phyloP scores from a whole-genome alignment of 2,329 filamentous ascomycete genomes.

The Penicillium janthinellum region DNA sequence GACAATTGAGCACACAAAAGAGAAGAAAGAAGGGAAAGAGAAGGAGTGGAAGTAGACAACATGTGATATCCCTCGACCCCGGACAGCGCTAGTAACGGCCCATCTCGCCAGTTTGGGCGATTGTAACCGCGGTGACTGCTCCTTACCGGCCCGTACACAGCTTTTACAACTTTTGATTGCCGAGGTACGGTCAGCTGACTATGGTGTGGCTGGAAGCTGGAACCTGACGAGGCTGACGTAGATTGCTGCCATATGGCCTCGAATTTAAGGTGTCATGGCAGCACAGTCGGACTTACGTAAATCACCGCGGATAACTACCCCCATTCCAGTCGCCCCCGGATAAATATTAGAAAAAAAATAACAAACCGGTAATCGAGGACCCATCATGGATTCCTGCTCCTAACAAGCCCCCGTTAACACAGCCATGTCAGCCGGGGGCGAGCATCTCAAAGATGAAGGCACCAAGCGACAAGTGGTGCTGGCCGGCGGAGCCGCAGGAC shows the following conservation, averaged over 20 bases:
- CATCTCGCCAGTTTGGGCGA: not conserved
- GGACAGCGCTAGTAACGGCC: not conserved
- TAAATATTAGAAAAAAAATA: conserved; percentile 6
- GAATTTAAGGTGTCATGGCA: not conserved
- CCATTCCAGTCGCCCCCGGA: conserved; percentile 20
- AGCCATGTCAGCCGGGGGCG: conserved; percentile 66
- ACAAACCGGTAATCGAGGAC: conserved; percentile 2
- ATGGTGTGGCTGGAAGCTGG: not conserved
- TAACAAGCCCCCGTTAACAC: conserved; percentile 26
- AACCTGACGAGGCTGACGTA: not conserved
- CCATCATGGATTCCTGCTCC: conserved; percentile 15
- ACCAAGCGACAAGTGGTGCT: conserved; percentile 66
- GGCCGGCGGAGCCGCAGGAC: conserved; percentile 72
- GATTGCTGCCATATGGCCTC: not conserved
- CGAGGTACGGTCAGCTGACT: conserved; percentile 3
- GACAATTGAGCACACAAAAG: not conserved
- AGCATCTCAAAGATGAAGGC: conserved; percentile 72
- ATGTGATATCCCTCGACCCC: conserved; percentile 13
- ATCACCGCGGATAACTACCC: conserved; percentile 4
- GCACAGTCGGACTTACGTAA: conserved; percentile 22
- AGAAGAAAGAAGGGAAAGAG: not conserved
- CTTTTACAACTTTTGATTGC: not conserved
- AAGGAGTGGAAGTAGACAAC: conserved; percentile 2
- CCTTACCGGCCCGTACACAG: not conserved
- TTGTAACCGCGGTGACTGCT: not conserved